Percentiles rank a stretch among this genome's conserved stretches.
phyloP scores from a whole-genome alignment of 202 grass and related monocot species.

The Setaria viridis region DNA sequence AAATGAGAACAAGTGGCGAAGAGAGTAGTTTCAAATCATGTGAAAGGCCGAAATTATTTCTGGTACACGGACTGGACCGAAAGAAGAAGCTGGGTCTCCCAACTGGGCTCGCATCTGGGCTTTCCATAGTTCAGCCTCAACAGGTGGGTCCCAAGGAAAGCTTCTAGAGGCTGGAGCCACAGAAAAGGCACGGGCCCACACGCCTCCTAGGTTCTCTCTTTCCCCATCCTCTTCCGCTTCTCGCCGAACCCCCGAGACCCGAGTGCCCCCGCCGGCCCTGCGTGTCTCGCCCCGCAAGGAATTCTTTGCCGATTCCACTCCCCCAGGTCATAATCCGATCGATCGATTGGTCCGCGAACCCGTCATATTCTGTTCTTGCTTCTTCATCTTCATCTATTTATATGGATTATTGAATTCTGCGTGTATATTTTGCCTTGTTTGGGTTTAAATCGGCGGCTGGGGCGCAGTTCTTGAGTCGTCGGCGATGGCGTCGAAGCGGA shows the following conservation, averaged over 20 bases:
- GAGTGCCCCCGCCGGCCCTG: background rate
- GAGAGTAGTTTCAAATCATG: too few species aligned
- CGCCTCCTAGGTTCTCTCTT: conserved; percentile 15
- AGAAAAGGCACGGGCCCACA: background rate
- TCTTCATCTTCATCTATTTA: background rate
- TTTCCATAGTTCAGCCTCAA: background rate
- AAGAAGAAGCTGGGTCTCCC: background rate
- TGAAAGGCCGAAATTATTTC: too few species aligned
- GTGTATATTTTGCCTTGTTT: background rate
- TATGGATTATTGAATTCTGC: background rate
- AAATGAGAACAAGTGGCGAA: too few species aligned
- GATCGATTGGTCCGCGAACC: too few species aligned
- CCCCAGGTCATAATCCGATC: background rate
- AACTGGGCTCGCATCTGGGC: background rate
- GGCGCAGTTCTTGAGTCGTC: background rate
- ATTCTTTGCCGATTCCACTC: background rate
- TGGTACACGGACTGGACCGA: background rate
- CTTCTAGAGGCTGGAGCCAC: background rate
- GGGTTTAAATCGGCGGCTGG: background rate
- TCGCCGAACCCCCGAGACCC: too few species aligned
- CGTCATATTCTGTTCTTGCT: background rate
- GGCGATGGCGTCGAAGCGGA: conserved; percentile 53
- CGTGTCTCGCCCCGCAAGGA: background rate
- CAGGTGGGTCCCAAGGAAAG: background rate
- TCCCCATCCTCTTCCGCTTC: background rate